These are phyloP conservation scores for Sporothrix pallida DNA, from an alignment of 2,329 filamentous ascomycete species.

Conservation along the genomic window DNA sequence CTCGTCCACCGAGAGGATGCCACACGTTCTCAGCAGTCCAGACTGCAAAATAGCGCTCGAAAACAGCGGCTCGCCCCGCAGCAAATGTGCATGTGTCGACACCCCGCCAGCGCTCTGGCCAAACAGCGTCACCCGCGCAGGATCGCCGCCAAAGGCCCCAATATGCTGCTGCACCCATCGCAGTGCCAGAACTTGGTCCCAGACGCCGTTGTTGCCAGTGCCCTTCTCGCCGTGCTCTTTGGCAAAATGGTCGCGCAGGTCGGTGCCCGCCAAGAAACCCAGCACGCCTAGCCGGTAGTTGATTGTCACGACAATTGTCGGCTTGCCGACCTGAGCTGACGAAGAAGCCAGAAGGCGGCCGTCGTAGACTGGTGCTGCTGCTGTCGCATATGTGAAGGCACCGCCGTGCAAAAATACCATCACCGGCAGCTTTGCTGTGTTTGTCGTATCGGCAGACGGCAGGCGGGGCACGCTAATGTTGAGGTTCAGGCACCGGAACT, in stretches of 20 bases:
- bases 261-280: constrained; percentile 52
- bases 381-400: constrained; percentile 30
- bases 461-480: constrained; percentile 33
- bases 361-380: constrained; percentile 31
- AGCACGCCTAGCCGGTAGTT: constrained; percentile 48
- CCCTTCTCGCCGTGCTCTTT: constrained; percentile 13
- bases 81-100: constrained; percentile 31
- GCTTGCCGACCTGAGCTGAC: not conserved
- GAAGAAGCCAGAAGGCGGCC: constrained; percentile 31
- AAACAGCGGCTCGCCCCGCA: constrained; percentile 35
- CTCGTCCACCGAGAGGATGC: constrained; percentile 32
- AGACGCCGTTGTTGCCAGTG: constrained; percentile 33
- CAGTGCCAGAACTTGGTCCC: constrained; percentile 33
- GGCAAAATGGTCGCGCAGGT: not conserved
- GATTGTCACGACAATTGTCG: constrained; percentile 41
- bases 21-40: constrained; percentile 30
- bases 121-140: constrained; percentile 29
- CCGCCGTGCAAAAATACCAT: constrained; percentile 36
- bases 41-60: constrained; percentile 36
- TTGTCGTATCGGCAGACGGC: not conserved
- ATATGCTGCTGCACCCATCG: constrained; percentile 35
- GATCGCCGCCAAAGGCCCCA: constrained; percentile 33
- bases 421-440: constrained; percentile 13
- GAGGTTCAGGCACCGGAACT: constrained; percentile 33
- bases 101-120: constrained; percentile 35